Evolutionary conservation across 2,329 filamentous ascomycete species (phyloP).

Genomic region (Intubia oerlemansii): DNA sequence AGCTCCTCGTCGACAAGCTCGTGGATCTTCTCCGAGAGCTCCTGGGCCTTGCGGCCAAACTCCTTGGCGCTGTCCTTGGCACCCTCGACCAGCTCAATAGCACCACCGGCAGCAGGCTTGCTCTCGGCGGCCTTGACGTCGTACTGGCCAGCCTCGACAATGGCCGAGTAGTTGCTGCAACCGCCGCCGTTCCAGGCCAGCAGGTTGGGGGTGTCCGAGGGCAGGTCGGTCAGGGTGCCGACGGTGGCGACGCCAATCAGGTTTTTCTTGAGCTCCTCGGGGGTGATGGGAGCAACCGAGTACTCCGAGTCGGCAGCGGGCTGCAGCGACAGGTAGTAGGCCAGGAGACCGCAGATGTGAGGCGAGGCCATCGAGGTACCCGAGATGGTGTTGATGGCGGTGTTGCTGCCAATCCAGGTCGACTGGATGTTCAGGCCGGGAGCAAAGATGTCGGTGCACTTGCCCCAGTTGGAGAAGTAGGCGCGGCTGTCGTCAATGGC

Average conservation of each 20-base stretch:
- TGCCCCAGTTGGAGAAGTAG: constrained; percentile 99
- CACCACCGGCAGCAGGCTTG: constrained; percentile 13
- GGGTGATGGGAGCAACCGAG: constrained; percentile 72
- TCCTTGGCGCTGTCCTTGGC: constrained; percentile 32
- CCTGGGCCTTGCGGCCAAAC: constrained; percentile 33
- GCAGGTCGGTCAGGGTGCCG: constrained; percentile 61
- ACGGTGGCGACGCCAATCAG: constrained; percentile 67
- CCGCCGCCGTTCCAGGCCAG: constrained; percentile 99
- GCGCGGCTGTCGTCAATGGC: constrained; percentile 87
- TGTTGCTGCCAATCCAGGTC: constrained; percentile 94
- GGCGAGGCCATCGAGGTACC: constrained; percentile 98
- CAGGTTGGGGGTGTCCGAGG: constrained; percentile 72
- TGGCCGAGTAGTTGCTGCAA: constrained; percentile 71
- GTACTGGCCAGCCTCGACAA: constrained; percentile 56
- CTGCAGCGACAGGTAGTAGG: constrained; percentile 95
- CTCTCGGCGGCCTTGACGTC: constrained; percentile 16
- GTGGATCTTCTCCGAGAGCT: constrained; percentile 42
- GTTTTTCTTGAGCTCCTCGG: constrained; percentile 81
- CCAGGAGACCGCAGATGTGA: constrained; percentile 86
- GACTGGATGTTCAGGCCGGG: constrained; percentile 93
- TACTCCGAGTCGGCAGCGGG: constrained; percentile 78
- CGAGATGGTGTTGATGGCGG: constrained; percentile 96
- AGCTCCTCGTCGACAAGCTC: constrained; percentile 39
- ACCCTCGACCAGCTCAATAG: constrained; percentile 34
- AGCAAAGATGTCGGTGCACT: constrained; percentile 98